Conservation (phyloP, 2,329 filamentous ascomycete species). For the Trichoderma cornu-damae region DNA sequence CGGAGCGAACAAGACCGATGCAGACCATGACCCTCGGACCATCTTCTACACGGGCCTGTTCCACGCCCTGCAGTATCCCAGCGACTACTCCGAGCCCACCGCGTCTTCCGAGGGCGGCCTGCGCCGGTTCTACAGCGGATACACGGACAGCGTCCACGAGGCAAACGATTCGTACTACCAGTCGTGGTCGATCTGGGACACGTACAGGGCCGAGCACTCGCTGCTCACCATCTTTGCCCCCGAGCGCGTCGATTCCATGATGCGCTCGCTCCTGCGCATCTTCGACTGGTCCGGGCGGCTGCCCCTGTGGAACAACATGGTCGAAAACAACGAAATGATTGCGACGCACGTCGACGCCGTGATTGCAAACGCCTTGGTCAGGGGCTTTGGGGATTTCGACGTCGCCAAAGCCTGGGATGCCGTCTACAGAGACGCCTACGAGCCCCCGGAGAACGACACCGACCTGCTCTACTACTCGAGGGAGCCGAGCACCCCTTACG, state of each 20-base stretch:
- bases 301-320: slow-evolving; percentile 46
- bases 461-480: slow-evolving; percentile 43
- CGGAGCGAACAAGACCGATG: slow-evolving; percentile 38
- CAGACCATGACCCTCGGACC: slow-evolving; percentile 38
- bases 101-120: slow-evolving; percentile 20
- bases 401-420: slow-evolving; percentile 40
- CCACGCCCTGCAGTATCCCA: slow-evolving; percentile 44
- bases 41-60: slow-evolving; percentile 45
- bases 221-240: slow-evolving; percentile 42
- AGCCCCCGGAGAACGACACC: slow-evolving; percentile 40
- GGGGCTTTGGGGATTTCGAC: slow-evolving; percentile 41
- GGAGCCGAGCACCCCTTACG: slow-evolving; percentile 41
- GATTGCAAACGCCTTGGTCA: slow-evolving; percentile 41
- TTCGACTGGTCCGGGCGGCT: slow-evolving; percentile 44
- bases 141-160: slow-evolving; percentile 41
- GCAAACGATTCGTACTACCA: slow-evolving; percentile 44
- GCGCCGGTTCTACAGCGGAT: slow-evolving; percentile 42
- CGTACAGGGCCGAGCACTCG: slow-evolving; percentile 44
- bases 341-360: slow-evolving; percentile 45
- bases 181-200: slow-evolving; percentile 49
- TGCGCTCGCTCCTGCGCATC: slow-evolving; percentile 41
- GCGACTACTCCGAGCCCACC: slow-evolving; percentile 42
- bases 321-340: slow-evolving; percentile 49
- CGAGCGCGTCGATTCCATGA: slow-evolving; percentile 44
- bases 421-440: slow-evolving; percentile 42